Base-by-base conservation (phyloP, 495 filamentous ascomycete species). In the Aspergillus hancockii region DNA sequence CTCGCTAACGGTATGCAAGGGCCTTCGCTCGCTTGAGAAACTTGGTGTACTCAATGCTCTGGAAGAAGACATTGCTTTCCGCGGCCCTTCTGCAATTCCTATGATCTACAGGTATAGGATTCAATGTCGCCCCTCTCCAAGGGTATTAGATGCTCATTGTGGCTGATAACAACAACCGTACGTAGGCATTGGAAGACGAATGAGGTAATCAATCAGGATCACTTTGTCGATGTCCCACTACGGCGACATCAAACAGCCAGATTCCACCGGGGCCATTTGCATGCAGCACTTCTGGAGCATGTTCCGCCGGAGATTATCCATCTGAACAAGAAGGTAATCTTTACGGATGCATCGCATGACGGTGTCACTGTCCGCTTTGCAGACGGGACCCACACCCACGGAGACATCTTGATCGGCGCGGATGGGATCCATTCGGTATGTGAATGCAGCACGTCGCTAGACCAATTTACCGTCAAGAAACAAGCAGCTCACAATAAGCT, bases 181-280 rank as follows among this genome's bases (percentile, higher is more conserved):
- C n/a, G 10, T 21, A 69, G 64, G 1, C 69, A 72, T 34, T 76
- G 73, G 72, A 75, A 80, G 49, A 80, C 78, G 0, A 72, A 81
- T 53, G 75, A 80, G 54, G 66, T 80, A 6, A 64, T 80, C 46
- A 74, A 72, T 0, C 68, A 66, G 14, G 76, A 80, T 49, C 70
- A 67, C 0, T 69, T 75, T 52, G 54, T 36, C 14, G 64, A 75
- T 49, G 66, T 77, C 2, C 70, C 74, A 4, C 62, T 77, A 32
- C 66, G 71, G 58, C 71, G 73, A 49, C 78, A 81, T 51, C 66
- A 68, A 28, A 81, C 79, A 8, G 70, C 79, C 0, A 72, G 79
- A 9, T 80, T 77, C 61, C 74, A 80, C 38, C 67, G 78, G 9
- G 76, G 69, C 18, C 78, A 82, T 69, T 58, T 82, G 6, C 79